A percentile compares a stretch with the other conserved stretches of the same genome.
These are phyloP conservation scores for Boletus rubropictus DNA, from an alignment of 768 basidiomycete genomes.

Conservation along the genomic window DNA sequence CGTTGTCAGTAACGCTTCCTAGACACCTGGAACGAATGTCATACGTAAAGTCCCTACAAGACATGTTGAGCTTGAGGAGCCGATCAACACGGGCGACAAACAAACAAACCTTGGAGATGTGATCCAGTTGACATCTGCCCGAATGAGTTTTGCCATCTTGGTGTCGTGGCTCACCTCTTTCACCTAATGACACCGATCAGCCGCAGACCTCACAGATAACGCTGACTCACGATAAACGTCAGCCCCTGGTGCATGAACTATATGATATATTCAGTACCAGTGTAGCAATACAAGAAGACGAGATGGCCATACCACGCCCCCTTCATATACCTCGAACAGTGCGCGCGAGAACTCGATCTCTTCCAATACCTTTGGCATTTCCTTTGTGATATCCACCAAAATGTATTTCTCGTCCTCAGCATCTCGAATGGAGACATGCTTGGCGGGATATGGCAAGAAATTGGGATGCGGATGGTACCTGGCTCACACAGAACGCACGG, in stretches of 20 bases:
- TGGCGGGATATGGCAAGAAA: constrained; percentile 71
- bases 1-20: neutral
- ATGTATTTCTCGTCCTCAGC: constrained; percentile 73
- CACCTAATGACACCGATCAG: constrained; percentile 40
- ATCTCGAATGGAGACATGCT: constrained; percentile 69
- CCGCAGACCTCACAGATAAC: neutral
- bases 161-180: constrained; percentile 77
- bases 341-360: constrained; percentile 81
- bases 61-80: neutral
- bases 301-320: constrained; percentile 58
- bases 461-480: constrained; percentile 84
- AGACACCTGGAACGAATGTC: constrained; percentile 15
- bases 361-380: constrained; percentile 50
- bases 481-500: neutral
- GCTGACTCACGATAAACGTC: constrained; percentile 59
- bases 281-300: neutral
- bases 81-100: neutral
- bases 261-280: constrained; percentile 1
- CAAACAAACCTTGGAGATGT: constrained; percentile 58
- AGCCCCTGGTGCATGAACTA: constrained; percentile 87
- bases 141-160: constrained; percentile 61
- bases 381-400: constrained; percentile 57
- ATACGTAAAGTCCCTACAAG: constrained; percentile 67
- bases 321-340: constrained; percentile 85
- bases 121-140: constrained; percentile 79